A percentile compares a stretch with the other conserved stretches of the same genome.
Evolutionary conservation across 768 basidiomycete genomes (phyloP).

Genomic region (Tylopilus felleus): DNA sequence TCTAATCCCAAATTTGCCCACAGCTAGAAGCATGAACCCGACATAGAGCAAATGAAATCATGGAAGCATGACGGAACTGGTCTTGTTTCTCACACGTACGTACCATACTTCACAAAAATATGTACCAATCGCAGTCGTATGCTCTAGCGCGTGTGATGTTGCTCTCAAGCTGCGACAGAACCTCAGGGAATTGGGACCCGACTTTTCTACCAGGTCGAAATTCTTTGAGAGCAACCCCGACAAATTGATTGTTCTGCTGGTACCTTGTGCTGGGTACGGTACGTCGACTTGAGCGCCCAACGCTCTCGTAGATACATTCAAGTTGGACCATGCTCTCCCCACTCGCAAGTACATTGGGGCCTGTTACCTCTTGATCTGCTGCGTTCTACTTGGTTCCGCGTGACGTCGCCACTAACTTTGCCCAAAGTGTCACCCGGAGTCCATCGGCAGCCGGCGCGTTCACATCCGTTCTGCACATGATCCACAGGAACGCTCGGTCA

Average conservation of each 20-base stretch:
- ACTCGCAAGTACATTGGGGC: conserved; percentile 13
- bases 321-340: conserved; percentile 10
- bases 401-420: background rate
- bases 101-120: background rate
- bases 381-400: background rate
- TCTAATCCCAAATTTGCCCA: conserved; percentile 2
- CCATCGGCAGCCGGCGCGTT: conserved; percentile 43
- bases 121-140: background rate
- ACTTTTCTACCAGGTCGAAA: conserved; percentile 48
- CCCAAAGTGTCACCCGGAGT: conserved; percentile 34
- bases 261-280: conserved; percentile 39
- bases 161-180: conserved; percentile 60
- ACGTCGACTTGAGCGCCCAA: background rate
- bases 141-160: conserved; percentile 46
- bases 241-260: conserved; percentile 50
- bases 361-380: conserved; percentile 31
- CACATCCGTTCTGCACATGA: conserved; percentile 45
- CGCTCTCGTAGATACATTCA: conserved; percentile 4
- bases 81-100: conserved; percentile 54
- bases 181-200: conserved; percentile 45
- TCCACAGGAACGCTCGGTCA: conserved; percentile 36
- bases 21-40: conserved; percentile 4
- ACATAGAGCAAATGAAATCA: conserved; percentile 30
- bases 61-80: conserved; percentile 44
- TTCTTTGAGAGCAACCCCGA: conserved; percentile 52